These are phyloP conservation scores for Tricholoma terreum DNA, from an alignment of 768 basidiomycete genomes.

Conservation along the genomic window DNA sequence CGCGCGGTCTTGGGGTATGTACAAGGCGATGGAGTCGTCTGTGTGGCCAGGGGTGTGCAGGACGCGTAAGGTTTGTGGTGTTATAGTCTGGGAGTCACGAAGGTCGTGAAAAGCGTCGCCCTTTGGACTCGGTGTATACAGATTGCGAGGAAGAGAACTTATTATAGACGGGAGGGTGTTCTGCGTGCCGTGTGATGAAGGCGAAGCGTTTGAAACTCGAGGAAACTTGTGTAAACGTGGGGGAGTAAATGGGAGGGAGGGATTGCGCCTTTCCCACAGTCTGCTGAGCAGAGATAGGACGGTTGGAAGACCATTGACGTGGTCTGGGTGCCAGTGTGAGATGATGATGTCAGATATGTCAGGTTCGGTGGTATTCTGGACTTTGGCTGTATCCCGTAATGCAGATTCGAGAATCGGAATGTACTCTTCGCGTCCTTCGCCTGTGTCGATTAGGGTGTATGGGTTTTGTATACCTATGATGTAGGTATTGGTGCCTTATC, in stretches of 20 bases:
- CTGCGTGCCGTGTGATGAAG: conserved; percentile 22
- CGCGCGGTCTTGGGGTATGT: conserved; percentile 63
- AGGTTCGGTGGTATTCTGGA: conserved; percentile 38
- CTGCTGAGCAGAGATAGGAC: conserved; percentile 64
- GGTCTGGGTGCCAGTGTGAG: conserved; percentile 90
- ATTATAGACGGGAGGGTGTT: conserved; percentile 39
- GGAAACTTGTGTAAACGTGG: conserved; percentile 79
- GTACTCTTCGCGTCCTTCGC: conserved; percentile 69
- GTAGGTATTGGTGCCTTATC: conserved; percentile 87
- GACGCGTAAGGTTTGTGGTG: conserved; percentile 52
- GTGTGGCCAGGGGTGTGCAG: conserved; percentile 93
- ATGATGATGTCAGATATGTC: conserved; percentile 87
- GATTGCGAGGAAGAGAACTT: conserved; percentile 38
- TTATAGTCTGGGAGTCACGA: conserved; percentile 50
- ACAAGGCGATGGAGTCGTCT: conserved; percentile 74
- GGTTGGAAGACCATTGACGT: conserved; percentile 69
- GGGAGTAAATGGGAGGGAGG: conserved; percentile 48
- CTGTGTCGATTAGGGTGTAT: conserved; percentile 81
- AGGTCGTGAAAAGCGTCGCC: conserved; percentile 57
- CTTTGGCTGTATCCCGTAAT: conserved; percentile 38
- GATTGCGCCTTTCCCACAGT: conserved; percentile 56
- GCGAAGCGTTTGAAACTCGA: conserved; percentile 20
- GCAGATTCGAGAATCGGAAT: conserved; percentile 62
- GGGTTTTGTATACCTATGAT: conserved; percentile 68
- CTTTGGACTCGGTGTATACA: conserved; percentile 42